Evolutionary conservation across 2,329 filamentous ascomycete species (phyloP).

Genomic region (Ophiostoma ips): DNA sequence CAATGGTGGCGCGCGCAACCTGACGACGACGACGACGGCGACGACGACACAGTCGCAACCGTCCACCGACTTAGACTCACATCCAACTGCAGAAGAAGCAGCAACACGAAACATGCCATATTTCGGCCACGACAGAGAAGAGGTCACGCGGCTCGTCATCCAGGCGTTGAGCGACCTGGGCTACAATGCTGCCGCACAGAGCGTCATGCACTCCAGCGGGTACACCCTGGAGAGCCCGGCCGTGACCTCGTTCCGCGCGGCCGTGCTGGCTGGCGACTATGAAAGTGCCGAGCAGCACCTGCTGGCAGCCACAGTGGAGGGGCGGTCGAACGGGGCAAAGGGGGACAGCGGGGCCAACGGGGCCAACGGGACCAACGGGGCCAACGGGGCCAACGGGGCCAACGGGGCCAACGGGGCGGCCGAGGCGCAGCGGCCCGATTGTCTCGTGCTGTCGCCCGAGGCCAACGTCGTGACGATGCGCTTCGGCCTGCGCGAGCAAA

Average conservation of each 20-base stretch:
- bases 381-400: not conserved
- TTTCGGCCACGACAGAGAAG: slow-evolving; percentile 78
- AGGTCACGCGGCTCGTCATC: slow-evolving; percentile 83
- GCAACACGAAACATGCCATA: slow-evolving; percentile 29
- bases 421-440: not conserved
- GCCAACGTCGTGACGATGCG: slow-evolving; percentile 69
- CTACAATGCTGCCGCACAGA: slow-evolving; percentile 62
- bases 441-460: slow-evolving; percentile 44
- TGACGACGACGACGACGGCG: not conserved
- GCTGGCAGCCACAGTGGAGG: not conserved
- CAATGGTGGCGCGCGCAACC: not conserved
- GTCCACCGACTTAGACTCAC: too few relatives aligned
- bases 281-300: slow-evolving; percentile 62
- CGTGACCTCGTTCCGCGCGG: slow-evolving; percentile 71
- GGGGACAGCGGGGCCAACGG: not conserved
- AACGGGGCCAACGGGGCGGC: not conserved
- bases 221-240: slow-evolving; percentile 75
- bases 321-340: not conserved
- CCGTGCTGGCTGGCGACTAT: slow-evolving; percentile 74
- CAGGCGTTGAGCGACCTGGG: slow-evolving; percentile 84
- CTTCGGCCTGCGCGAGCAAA: slow-evolving; percentile 83
- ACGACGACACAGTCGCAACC: too few relatives aligned
- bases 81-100: too few relatives aligned
- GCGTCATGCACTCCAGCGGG: slow-evolving; percentile 67
- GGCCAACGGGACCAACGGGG: too few relatives aligned